Evolutionary conservation across 2,329 filamentous ascomycete genomes (phyloP).

Genomic region (Cladosporium phlei): DNA sequence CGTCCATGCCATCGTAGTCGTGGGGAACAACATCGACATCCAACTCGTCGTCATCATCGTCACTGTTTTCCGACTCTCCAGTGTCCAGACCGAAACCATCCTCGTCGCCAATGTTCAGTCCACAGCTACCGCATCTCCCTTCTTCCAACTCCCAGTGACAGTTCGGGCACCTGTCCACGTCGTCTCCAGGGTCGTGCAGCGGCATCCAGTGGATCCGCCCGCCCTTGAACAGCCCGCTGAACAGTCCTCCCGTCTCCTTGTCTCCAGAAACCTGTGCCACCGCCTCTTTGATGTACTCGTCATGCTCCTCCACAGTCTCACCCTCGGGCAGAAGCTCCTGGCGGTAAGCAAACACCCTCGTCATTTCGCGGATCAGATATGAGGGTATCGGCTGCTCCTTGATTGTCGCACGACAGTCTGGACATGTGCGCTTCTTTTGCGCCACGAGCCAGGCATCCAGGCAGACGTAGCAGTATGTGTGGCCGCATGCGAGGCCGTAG

Average conservation of each 20-base stretch:
- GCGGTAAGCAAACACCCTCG: conserved; percentile 57
- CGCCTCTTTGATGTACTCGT: conserved; percentile 54
- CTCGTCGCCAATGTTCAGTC: conserved; percentile 47
- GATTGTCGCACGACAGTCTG: conserved; percentile 60
- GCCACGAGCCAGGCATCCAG: conserved; percentile 44
- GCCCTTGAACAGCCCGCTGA: conserved; percentile 55
- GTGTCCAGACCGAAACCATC: conserved; percentile 35
- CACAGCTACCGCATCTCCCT: conserved; percentile 53
- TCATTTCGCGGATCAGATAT: conserved; percentile 62
- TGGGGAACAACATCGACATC: conserved; percentile 11
- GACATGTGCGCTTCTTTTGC: conserved; percentile 59
- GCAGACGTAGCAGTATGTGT: conserved; percentile 65
- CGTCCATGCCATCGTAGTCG: conserved; percentile 8
- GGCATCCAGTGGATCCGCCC: conserved; percentile 31
- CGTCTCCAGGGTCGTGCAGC: conserved; percentile 55
- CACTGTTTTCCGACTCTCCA: conserved; percentile 24
- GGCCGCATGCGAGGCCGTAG: conserved; percentile 63
- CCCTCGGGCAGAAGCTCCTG: conserved; percentile 58
- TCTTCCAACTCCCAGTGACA: conserved; percentile 63
- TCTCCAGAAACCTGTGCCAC: conserved; percentile 56
- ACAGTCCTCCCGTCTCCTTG: conserved; percentile 56
- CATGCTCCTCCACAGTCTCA: conserved; percentile 60
- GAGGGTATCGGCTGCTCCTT: conserved; percentile 58
- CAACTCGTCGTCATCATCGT: conserved; percentile 34
- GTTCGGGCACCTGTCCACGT: conserved; percentile 57